Evolutionary conservation across 2,329 filamentous ascomycete genomes (phyloP).

Genomic region (Xylaria sp.): DNA sequence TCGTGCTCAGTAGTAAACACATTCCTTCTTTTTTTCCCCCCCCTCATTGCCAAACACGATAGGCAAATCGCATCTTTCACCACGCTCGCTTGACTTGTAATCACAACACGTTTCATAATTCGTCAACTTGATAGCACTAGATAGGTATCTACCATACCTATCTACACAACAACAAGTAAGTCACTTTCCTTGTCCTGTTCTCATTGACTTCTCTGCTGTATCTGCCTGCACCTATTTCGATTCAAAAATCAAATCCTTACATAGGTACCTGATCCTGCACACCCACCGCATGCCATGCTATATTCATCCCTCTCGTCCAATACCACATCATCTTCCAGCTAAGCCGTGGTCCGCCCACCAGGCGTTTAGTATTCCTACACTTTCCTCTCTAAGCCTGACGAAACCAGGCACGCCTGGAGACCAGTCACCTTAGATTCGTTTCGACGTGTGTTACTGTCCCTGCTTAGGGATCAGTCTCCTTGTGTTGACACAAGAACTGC

Average conservation of each 20-base stretch:
- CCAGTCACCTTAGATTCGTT: background rate
- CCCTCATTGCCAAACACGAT: background rate
- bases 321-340: background rate
- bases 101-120: background rate
- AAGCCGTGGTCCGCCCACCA: background rate
- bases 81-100: conserved; percentile 5
- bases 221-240: background rate
- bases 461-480: background rate
- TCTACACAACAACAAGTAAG: conserved; percentile 23
- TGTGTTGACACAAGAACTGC: background rate
- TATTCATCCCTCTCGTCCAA: background rate
- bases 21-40: conserved; percentile 10
- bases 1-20: conserved; percentile 18
- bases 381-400: background rate
- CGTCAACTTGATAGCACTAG: background rate
- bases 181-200: conserved; percentile 2
- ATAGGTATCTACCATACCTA: background rate
- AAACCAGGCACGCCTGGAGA: background rate
- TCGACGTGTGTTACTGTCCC: background rate
- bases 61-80: conserved; percentile 10
- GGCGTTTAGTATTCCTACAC: background rate
- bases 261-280: background rate
- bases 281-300: background rate
- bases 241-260: background rate
- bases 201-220: background rate